These are phyloP conservation scores for Hydnum rufescens DNA, from an alignment of 768 basidiomycete genomes.

Conservation along the genomic window DNA sequence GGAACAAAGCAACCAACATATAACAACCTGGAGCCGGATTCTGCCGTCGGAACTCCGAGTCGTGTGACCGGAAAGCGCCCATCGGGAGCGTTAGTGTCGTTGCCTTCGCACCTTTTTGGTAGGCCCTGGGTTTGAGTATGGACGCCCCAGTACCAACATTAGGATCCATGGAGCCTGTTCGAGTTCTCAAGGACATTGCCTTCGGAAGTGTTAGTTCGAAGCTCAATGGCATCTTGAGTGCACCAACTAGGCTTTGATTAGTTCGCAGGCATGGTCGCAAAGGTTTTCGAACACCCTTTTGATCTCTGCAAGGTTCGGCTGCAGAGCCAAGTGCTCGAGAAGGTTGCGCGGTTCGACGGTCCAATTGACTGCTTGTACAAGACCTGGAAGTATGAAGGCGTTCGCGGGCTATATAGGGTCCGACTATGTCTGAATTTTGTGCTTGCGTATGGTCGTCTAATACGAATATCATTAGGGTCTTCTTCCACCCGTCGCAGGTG, in stretches of 20 bases:
- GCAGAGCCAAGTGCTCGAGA: slow-evolving; percentile 72
- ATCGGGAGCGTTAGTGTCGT: no score
- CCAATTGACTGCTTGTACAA: slow-evolving; percentile 72
- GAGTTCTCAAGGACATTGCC: slow-evolving; percentile 27
- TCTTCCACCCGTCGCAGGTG: slow-evolving; percentile 76
- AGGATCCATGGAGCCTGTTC: neutral
- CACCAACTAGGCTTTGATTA: slow-evolving; percentile 15
- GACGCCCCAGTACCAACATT: neutral
- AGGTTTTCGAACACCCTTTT: slow-evolving; percentile 86
- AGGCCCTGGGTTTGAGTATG: no score
- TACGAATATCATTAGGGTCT: slow-evolving; percentile 37
- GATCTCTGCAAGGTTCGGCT: slow-evolving; percentile 89
- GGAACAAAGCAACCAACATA: no score
- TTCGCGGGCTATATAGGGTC: slow-evolving; percentile 75
- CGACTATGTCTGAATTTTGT: slow-evolving; percentile 16
- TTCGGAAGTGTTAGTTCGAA: slow-evolving; percentile 34
- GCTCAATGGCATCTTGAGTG: slow-evolving; percentile 3
- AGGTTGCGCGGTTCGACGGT: slow-evolving; percentile 52
- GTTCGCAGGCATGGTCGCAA: slow-evolving; percentile 75
- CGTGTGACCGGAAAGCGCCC: no score
- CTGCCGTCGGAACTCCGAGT: no score
- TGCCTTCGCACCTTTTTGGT: no score
- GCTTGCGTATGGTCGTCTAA: neutral
- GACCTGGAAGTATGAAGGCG: slow-evolving; percentile 65
- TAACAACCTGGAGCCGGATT: no score